Evolutionary conservation across 139 green algal genomes (phyloP).

Genomic region (Chlamydomonas schloesseri): DNA sequence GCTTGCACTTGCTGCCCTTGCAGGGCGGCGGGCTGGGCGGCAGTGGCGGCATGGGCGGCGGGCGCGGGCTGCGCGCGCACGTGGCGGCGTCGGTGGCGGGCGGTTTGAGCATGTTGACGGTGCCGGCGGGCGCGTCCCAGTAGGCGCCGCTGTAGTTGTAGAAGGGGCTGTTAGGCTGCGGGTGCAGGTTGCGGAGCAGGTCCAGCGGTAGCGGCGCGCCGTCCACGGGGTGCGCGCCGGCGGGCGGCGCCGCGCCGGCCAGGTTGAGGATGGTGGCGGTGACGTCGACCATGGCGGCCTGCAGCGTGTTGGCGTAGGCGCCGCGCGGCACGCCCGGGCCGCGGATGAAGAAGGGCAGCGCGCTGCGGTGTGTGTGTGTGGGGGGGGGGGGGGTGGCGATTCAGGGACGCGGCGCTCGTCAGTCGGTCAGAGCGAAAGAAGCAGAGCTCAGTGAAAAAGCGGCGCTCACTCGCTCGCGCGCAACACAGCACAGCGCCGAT

Average conservation of each 20-base stretch:
- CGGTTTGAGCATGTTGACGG: neutral
- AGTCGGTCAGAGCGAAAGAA: too few species aligned
- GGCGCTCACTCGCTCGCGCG: too few species aligned
- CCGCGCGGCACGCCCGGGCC: slow-evolving; percentile 33
- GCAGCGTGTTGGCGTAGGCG: neutral
- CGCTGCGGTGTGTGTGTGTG: too few species aligned
- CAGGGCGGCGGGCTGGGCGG: neutral
- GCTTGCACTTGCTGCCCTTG: slow-evolving; percentile 9
- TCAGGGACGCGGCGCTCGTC: too few species aligned
- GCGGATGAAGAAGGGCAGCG: slow-evolving; percentile 43
- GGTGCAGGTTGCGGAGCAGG: neutral
- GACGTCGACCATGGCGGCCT: slow-evolving; percentile 37
- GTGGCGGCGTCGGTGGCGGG: neutral
- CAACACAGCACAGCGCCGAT: too few species aligned
- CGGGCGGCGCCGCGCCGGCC: neutral
- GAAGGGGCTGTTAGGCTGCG: neutral
- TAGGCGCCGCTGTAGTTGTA: neutral
- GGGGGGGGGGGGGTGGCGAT: too few species aligned
- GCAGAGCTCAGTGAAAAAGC: too few species aligned
- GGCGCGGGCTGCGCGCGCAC: neutral
- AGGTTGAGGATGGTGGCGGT: slow-evolving; percentile 19
- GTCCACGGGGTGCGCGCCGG: neutral
- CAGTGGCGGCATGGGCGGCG: neutral
- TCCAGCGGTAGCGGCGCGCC: slow-evolving; percentile 1
- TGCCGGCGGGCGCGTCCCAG: neutral